These are phyloP conservation scores for Aspergillus amoenus DNA, from an alignment of 2,329 filamentous ascomycete genomes.

Conservation along the genomic window DNA sequence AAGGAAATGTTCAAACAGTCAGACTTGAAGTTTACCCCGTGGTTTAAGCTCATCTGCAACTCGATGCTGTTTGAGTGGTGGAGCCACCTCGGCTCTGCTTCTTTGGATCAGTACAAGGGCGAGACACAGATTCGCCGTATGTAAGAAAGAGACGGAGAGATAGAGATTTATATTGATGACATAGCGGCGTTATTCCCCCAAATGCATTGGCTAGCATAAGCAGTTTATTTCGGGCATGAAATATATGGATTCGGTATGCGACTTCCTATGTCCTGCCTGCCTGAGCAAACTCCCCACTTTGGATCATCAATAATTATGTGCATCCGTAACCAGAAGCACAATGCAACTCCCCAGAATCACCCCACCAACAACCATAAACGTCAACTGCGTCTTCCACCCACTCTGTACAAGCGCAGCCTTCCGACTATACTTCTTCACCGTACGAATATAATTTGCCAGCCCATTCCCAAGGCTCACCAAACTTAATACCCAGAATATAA, in stretches of 20 bases:
- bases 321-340: conserved; percentile 43
- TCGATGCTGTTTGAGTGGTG: conserved; percentile 99
- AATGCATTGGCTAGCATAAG: neutral
- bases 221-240: neutral
- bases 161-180: conserved; percentile 8
- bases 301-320: conserved; percentile 9
- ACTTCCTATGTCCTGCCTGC: neutral
- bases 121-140: conserved; percentile 88
- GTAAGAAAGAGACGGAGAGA: conserved; percentile 39
- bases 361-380: conserved; percentile 51
- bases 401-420: conserved; percentile 83
- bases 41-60: conserved; percentile 99
- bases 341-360: conserved; percentile 47
- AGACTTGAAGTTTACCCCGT: conserved; percentile 84
- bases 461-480: conserved; percentile 75
- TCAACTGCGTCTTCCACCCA: conserved; percentile 87
- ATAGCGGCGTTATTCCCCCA: conserved; percentile 8
- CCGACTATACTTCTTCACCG: conserved; percentile 76
- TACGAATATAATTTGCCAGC: conserved; percentile 81
- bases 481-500: conserved; percentile 83
- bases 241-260: neutral
- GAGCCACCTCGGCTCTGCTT: conserved; percentile 71
- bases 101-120: conserved; percentile 80
- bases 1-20: conserved; percentile 83
- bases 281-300: neutral